These are phyloP conservation scores for Exophiala bonariae DNA, from an alignment of 2,329 filamentous ascomycete genomes.

Conservation along the genomic window DNA sequence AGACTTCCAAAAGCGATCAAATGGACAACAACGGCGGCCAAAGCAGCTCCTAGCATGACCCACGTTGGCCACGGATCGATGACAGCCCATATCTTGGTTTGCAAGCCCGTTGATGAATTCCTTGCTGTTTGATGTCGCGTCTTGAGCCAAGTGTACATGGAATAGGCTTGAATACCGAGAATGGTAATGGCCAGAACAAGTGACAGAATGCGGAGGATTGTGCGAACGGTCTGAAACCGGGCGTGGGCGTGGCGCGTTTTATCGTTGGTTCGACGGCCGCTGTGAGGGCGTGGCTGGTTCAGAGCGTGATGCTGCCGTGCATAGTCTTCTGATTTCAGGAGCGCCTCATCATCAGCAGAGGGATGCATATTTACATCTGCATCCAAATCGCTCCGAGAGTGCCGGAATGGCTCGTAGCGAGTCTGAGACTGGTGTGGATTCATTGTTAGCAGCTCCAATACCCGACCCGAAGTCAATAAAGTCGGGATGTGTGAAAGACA, in stretches of 20 bases:
- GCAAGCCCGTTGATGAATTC: slow-evolving; percentile 3
- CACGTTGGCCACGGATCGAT: slow-evolving; percentile 9
- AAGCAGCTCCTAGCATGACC: slow-evolving; percentile 4
- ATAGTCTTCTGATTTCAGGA: slow-evolving; percentile 3
- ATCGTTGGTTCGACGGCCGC: neutral
- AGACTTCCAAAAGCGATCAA: slow-evolving; percentile 6
- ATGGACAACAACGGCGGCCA: slow-evolving; percentile 2
- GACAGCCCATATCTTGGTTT: slow-evolving; percentile 7
- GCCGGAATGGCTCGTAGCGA: no score
- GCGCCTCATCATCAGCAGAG: slow-evolving; percentile 7
- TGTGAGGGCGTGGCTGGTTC: neutral
- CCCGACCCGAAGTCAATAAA: no score
- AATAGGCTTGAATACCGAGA: slow-evolving; percentile 7
- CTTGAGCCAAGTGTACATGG: slow-evolving; percentile 7
- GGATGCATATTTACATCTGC: no score
- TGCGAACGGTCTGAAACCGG: slow-evolving; percentile 5
- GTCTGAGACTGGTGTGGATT: no score
- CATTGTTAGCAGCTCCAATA: no score
- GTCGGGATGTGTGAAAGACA: no score
- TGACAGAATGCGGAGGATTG: slow-evolving; percentile 2
- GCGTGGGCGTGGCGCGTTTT: slow-evolving; percentile 3
- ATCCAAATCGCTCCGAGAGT: no score
- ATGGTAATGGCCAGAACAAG: slow-evolving; percentile 7
- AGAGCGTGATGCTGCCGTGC: slow-evolving; percentile 1
- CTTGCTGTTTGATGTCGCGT: slow-evolving; percentile 1